These are phyloP conservation scores for Boeremia lycopersici DNA, from an alignment of 2,329 filamentous ascomycete species.

Conservation along the genomic window DNA sequence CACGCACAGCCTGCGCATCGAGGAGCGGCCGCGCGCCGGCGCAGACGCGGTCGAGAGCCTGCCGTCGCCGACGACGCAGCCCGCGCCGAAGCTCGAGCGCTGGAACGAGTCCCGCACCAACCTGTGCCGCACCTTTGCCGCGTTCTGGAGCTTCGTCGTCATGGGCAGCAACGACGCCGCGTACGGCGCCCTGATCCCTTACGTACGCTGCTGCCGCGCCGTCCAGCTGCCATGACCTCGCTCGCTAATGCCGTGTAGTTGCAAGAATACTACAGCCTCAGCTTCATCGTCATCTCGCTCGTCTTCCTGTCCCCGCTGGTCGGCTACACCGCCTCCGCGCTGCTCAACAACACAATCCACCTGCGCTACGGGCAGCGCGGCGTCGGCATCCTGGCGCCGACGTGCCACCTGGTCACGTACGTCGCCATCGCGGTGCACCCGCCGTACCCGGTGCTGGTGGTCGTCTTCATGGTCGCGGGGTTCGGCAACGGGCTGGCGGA, in stretches of 20 bases:
- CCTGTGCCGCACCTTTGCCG: conserved; percentile 62
- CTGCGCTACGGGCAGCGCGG: conserved; percentile 71
- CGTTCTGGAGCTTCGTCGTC: conserved; percentile 67
- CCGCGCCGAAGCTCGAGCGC: conserved; percentile 54
- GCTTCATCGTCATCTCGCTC: conserved; percentile 68
- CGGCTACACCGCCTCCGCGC: conserved; percentile 68
- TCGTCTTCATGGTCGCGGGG: conserved; percentile 69
- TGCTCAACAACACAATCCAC: conserved; percentile 70
- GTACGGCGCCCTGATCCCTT: conserved; percentile 62
- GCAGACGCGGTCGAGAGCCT: conserved; percentile 48
- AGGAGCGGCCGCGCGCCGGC: conserved; percentile 20
- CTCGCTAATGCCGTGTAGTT: conserved; percentile 50
- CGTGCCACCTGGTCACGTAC: conserved; percentile 69
- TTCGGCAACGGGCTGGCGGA: conserved; percentile 75
- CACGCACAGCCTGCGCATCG: conserved; percentile 21
- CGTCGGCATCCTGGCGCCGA: conserved; percentile 68
- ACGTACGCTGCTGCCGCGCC: conserved; percentile 39
- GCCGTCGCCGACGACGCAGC: conserved; percentile 54
- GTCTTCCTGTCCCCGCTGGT: conserved; percentile 70
- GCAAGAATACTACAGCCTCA: conserved; percentile 66
- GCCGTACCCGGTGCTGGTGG: conserved; percentile 69
- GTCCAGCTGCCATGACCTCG: too few species aligned
- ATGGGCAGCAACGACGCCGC: conserved; percentile 74
- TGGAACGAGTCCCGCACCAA: conserved; percentile 71
- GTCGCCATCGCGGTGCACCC: conserved; percentile 70